A percentile compares a stretch with the other conserved stretches of the same genome.
Evolutionary conservation across 208 protist genomes (phyloP).

Genomic region (Porcisia deanei): DNA sequence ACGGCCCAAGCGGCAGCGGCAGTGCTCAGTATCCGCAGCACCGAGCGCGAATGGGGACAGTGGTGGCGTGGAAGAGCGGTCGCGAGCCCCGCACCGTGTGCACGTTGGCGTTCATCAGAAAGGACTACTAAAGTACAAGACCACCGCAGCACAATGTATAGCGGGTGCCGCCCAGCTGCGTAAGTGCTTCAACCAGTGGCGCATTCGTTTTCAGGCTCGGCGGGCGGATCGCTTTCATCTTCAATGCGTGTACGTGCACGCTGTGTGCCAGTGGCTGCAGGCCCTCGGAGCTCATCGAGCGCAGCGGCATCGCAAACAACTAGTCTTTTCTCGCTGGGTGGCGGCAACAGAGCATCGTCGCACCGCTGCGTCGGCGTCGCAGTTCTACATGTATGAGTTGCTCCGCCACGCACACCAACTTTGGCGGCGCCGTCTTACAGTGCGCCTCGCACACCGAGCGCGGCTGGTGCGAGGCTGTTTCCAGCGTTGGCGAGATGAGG

Average conservation of each 20-base stretch:
- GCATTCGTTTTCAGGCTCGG: conserved; percentile 3
- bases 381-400: conserved; percentile 3
- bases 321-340: conserved; percentile 18
- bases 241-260: conserved; percentile 1
- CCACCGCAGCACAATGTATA: conserved; percentile 2
- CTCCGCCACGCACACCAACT: conserved; percentile 14
- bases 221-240: conserved; percentile 15
- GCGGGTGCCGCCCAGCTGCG: conserved; percentile 9
- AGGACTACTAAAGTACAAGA: conserved; percentile 27
- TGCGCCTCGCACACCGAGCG: not conserved
- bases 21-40: not conserved
- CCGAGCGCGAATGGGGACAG: not conserved
- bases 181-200: conserved; percentile 18
- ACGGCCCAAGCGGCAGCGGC: conserved; percentile 2
- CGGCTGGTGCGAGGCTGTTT: conserved; percentile 32
- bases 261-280: conserved; percentile 10
- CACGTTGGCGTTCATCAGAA: not conserved
- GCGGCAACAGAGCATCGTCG: conserved; percentile 1
- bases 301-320: conserved; percentile 4
- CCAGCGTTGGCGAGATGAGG: conserved; percentile 24
- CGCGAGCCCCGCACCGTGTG: conserved; percentile 15
- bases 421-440: conserved; percentile 11
- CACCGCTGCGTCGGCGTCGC: conserved; percentile 6
- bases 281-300: conserved; percentile 12
- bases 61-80: not conserved